Base-by-base conservation (phyloP, 257 asterid species). In the Solanum appendiculatum region DNA sequence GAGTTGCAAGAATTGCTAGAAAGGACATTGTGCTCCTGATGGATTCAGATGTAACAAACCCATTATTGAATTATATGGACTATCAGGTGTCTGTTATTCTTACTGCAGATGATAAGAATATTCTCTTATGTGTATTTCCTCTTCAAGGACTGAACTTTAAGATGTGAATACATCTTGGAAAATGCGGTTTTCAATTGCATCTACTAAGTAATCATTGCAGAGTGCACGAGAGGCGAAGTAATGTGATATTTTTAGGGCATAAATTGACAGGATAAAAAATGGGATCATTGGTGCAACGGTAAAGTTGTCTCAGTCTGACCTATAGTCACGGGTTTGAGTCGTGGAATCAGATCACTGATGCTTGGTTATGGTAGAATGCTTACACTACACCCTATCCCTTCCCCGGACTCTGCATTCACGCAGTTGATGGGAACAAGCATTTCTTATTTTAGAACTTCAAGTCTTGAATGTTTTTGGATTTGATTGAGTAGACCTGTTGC, bases 1-100 rank as follows among this genome's bases (percentile, higher is more conserved):
- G 95, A 94, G 90, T 90, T 94, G 93, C 96, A 94, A 88, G 97
- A 94, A 86, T 84, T 74, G 81, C 31, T 94, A 84, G 97, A 94
- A 91, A 94, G 85, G 91, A 94, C 92, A 7, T 89, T 91, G 83
- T 94, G 96, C 89, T 93, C 96, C 29, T 94, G 86, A 86, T 84
- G 36, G 68, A 31, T 16, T 81, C 68, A 5, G 85, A 81, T 81
- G 85, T 81, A 48, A 27, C 44, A 46, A 29, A 9, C 85, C 29
- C 85, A 29, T 81, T 46, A 8, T 48, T 80, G 66, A 48, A 29
- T 81, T 9, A 20, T 80, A 46, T 81, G 42, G 2, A 81, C 29
- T 5, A 81, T 81, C 68, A 29, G 18, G 31, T 81, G 42, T 46
- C 39, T 48, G 16, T 18, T 46, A 0, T 81, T 29, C 42, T 46